Percentiles rank a stretch among this genome's conserved stretches.
phyloP scores from a whole-genome alignment of 2,329 filamentous ascomycete species.

The Chalaropsis ovoidea region DNA sequence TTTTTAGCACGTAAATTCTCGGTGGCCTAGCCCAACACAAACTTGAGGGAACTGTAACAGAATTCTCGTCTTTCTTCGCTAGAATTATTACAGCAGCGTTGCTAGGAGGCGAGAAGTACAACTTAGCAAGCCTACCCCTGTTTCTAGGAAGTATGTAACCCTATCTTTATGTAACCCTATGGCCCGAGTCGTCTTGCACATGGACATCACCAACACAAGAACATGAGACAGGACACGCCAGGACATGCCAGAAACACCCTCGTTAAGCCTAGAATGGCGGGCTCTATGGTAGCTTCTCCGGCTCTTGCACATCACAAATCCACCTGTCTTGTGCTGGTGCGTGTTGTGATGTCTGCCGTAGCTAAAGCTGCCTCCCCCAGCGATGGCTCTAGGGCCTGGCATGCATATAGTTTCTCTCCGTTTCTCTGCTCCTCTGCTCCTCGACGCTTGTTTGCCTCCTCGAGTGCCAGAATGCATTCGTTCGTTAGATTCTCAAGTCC shows the following conservation, averaged over 20 bases:
- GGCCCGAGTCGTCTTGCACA: background rate
- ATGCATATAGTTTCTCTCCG: background rate
- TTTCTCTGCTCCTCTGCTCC: too few species aligned
- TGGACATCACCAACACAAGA: background rate
- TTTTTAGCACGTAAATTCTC: background rate
- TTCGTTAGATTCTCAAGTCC: background rate
- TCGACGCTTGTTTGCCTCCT: background rate
- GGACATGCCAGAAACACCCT: background rate
- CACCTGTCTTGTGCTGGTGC: background rate
- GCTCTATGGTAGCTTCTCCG: background rate
- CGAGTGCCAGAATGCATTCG: background rate
- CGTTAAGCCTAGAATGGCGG: background rate
- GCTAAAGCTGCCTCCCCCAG: background rate
- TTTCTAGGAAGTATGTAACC: background rate
- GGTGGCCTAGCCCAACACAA: background rate
- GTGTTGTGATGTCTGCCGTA: background rate
- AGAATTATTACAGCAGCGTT: background rate
- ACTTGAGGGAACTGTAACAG: background rate
- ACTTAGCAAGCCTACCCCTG: background rate
- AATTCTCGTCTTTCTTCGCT: background rate
- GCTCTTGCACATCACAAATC: background rate
- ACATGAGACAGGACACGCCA: background rate
- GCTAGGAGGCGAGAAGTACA: background rate
- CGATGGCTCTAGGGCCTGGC: background rate
- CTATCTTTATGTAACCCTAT: background rate